A percentile compares a stretch with the other conserved stretches of the same genome.
Conservation (phyloP, 129 eudicot genomes). For the Logfia minima region DNA sequence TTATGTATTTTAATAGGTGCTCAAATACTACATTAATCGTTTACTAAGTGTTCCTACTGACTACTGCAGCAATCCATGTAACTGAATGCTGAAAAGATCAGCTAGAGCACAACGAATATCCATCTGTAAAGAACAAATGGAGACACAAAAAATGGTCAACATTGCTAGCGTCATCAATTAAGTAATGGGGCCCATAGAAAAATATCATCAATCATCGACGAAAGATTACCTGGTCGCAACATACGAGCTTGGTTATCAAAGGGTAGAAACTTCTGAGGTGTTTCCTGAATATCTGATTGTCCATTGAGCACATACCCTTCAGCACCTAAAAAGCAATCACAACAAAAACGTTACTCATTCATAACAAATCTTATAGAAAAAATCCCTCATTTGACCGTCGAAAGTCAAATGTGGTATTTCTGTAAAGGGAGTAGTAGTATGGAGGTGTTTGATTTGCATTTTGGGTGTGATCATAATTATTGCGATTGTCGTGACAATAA, state of each 20-base stretch:
- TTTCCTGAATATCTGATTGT: slow-evolving; percentile 59
- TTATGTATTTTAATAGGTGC: not conserved
- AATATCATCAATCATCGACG: not conserved
- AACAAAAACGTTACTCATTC: not conserved
- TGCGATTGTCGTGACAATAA: not conserved
- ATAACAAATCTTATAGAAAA: not conserved
- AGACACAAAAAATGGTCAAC: not conserved
- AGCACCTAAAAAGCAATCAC: slow-evolving; percentile 56
- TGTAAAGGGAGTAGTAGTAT: not conserved
- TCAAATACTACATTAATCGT: not conserved
- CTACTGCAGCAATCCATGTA: slow-evolving; percentile 45
- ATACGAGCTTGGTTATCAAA: slow-evolving; percentile 77
- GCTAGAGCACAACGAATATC: slow-evolving; percentile 82
- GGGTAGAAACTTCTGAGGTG: slow-evolving; percentile 87
- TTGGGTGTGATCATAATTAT: not conserved
- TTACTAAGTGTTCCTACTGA: not conserved
- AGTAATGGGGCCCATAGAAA: not conserved
- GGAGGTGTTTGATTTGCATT: not conserved
- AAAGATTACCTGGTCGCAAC: slow-evolving; percentile 80
- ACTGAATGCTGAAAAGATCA: slow-evolving; percentile 63
- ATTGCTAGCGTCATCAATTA: not conserved
- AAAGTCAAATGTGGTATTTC: not conserved
- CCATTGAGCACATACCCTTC: slow-evolving; percentile 82
- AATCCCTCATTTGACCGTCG: not conserved
- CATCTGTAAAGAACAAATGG: slow-evolving; percentile 44